Base-by-base conservation (phyloP, 495 filamentous ascomycete genomes). In the Aspergillus panamensis region DNA sequence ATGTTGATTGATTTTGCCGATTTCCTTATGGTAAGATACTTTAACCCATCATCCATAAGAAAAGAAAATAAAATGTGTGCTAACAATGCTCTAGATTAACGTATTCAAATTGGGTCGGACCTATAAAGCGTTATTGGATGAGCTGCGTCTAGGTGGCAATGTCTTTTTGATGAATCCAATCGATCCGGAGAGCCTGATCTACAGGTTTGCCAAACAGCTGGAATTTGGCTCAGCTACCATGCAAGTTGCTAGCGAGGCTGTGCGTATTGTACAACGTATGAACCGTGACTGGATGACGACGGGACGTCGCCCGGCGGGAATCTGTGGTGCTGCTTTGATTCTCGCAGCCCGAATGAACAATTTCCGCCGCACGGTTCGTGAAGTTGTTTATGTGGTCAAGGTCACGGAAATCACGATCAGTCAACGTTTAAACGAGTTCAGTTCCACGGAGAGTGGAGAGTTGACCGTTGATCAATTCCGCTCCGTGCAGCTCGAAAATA, bases 1-100 rank as follows among this genome's bases (percentile, higher is more conserved):
- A 91, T 98, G 88, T 80, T 98, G 14, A 97, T 98, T 67, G 94
- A 98, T 75, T 88, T 98, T 62, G 89, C 95, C 9, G 95, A 97
- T 64, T 80, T 89, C 45, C 74, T 92, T 44, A 83, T 78, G 67
- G 76, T 80, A 64, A 59, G 67, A 59, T 19, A 3, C 3, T 13
- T 39, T 12, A 33, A 40, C 48, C 33, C 4, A 32, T 35, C 6
- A 6, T 21, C 42, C 3, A 6, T 17, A 45, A 14, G 16, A 29
- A 39, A 12, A 20, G 13, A 14, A 31, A 13, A 19, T 5, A 9
- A 9, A 17, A 10, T 55, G 25, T 3, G 8, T 19, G 48, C 53
- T 61, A 20, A 61, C 49, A 8, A 2, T 45, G 8, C 12, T 55
- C 21, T 56, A 92, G 81, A 80, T 91, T 53, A 96, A 96, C 59